These are phyloP conservation scores for Theileria sp. DNA, from an alignment of 169 alveolate genomes.

Conservation along the genomic window DNA sequence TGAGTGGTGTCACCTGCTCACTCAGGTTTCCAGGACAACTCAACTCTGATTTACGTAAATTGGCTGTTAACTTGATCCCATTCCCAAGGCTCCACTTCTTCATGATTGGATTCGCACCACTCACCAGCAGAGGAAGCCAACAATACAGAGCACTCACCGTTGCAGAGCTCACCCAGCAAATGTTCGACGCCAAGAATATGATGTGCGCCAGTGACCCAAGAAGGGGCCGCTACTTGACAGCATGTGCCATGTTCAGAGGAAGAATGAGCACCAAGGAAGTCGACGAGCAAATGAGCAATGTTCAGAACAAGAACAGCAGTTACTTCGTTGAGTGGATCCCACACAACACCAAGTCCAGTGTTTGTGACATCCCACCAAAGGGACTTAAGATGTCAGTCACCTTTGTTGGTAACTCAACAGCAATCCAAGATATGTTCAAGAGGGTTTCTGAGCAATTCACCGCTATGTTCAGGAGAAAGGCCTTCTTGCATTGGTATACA, in stretches of 20 bases:
- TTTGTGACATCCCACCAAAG: conserved; percentile 98
- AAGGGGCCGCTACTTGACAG: conserved; percentile 98
- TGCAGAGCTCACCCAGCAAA: conserved; percentile 98
- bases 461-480: conserved; percentile 97
- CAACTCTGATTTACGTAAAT: conserved; percentile 92
- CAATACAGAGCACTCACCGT: conserved; percentile 98
- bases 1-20: conserved; percentile 97
- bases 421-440: conserved; percentile 96
- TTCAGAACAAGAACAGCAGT: conserved; percentile 96
- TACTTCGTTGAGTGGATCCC: conserved; percentile 99
- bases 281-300: conserved; percentile 98
- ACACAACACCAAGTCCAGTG: conserved; percentile 94
- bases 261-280: conserved; percentile 99
- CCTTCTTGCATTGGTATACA: conserved; percentile 97
- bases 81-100: conserved; percentile 98
- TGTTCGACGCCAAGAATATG: conserved; percentile 99
- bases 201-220: conserved; percentile 99
- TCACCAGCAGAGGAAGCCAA: conserved; percentile 96
- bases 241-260: conserved; percentile 98
- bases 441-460: conserved; percentile 96
- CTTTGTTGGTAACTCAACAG: conserved; percentile 96
- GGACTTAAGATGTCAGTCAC: conserved; percentile 97
- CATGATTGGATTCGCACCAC: conserved; percentile 98
- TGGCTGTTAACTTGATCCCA: conserved; percentile 97
- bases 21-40: conserved; percentile 97